Evolutionary conservation across 768 basidiomycete species (phyloP).

Genomic region (Rhodotorula kratochvilovae): DNA sequence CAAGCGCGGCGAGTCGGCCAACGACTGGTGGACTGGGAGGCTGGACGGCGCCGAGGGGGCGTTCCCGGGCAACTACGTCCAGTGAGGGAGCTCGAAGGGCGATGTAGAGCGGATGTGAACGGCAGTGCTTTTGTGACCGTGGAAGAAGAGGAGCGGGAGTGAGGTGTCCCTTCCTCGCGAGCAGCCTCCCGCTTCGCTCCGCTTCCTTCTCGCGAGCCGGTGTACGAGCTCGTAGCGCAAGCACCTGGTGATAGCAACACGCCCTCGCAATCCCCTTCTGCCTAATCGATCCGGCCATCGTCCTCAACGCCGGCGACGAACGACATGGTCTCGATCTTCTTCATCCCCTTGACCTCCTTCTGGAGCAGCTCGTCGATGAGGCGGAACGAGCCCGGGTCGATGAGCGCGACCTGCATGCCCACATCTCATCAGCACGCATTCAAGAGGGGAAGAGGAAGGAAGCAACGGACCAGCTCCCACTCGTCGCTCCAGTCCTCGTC

Average conservation of each 20-base stretch:
- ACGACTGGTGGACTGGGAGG: constrained; percentile 97
- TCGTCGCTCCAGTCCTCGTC: constrained; percentile 65
- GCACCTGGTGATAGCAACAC: too few relatives aligned
- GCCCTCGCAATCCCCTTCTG: background rate
- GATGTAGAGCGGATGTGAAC: too few relatives aligned
- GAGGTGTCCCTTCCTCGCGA: too few relatives aligned
- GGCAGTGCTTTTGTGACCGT: too few relatives aligned
- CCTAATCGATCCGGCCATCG: constrained; percentile 36
- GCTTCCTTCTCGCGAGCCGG: too few relatives aligned
- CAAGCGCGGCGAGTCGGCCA: constrained; percentile 69
- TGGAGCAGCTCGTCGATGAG: constrained; percentile 82
- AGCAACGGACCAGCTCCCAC: constrained; percentile 74
- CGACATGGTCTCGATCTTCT: constrained; percentile 38
- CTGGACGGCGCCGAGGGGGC: constrained; percentile 70
- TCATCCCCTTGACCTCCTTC: constrained; percentile 76
- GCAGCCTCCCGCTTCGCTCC: too few relatives aligned
- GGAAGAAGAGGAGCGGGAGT: too few relatives aligned
- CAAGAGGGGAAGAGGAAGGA: too few relatives aligned
- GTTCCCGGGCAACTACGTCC: constrained; percentile 61
- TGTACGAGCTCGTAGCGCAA: too few relatives aligned
- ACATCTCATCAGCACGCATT: too few relatives aligned
- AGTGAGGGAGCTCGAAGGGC: too few relatives aligned
- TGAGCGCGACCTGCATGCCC: constrained; percentile 67
- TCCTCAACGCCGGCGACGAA: constrained; percentile 21
- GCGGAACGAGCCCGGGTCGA: constrained; percentile 88